Conservation (phyloP, 345 rosid genomes). For the Anastatica hierochuntica region DNA sequence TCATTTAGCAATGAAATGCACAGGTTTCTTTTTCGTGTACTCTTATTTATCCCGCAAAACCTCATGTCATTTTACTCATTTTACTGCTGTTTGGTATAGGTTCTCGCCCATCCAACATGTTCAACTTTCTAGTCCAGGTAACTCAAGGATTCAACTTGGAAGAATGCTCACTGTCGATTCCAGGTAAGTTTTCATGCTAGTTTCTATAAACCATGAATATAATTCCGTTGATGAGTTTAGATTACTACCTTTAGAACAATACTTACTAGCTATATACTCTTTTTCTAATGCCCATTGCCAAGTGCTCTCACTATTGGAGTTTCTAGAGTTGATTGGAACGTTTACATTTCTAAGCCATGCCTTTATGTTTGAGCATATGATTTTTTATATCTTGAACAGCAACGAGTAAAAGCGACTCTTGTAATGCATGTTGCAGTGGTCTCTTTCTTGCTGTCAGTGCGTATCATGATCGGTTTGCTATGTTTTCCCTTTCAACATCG, state of each 20-base stretch:
- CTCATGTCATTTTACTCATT: conserved; percentile 7
- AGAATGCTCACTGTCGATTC: conserved; percentile 77
- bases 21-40: conserved; percentile 44
- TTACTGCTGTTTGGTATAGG: conserved; percentile 40
- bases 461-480: conserved; percentile 69
- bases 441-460: conserved; percentile 71
- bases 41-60: conserved; percentile 11
- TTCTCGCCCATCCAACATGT: conserved; percentile 74
- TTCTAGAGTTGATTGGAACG: no score
- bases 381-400: neutral
- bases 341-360: conserved; percentile 3
- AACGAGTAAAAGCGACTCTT: conserved; percentile 1
- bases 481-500: conserved; percentile 66
- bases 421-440: conserved; percentile 47
- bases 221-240: conserved; percentile 5
- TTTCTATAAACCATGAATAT: neutral
- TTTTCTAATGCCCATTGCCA: neutral
- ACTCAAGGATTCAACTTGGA: conserved; percentile 73
- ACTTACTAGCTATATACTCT: neutral
- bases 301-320: no score
- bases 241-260: neutral
- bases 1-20: conserved; percentile 90
- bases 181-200: conserved; percentile 40
- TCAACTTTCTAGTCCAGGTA: conserved; percentile 79
- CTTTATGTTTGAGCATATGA: conserved; percentile 2